These are phyloP conservation scores for Retiboletus flavoniger DNA, from an alignment of 1,284 basidiomycete genomes.

Conservation along the genomic window DNA sequence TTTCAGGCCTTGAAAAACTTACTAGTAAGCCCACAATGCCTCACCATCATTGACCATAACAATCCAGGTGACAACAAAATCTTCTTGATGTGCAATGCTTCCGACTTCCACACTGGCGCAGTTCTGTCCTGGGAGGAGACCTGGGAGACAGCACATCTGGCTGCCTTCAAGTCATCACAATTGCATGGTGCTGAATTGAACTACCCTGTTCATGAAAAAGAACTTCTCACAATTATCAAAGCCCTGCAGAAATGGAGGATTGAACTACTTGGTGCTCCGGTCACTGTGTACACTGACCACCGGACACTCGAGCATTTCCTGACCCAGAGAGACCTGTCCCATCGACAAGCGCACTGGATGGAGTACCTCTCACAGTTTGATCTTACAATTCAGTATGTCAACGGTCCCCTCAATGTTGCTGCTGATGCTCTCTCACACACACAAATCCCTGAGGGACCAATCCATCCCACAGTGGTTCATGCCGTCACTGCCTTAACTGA, in stretches of 20 bases:
- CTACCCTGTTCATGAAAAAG: not conserved
- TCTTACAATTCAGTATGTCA: not conserved
- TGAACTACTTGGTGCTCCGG: not conserved
- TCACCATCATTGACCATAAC: constrained; percentile 29
- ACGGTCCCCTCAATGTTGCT: not conserved
- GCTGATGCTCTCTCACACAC: not conserved
- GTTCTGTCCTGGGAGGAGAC: not conserved
- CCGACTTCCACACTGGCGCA: not conserved
- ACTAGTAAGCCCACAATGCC: constrained; percentile 23
- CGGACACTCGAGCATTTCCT: not conserved
- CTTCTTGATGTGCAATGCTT: not conserved
- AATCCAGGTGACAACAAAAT: not conserved
- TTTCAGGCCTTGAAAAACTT: constrained; percentile 42
- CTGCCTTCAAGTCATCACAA: not conserved
- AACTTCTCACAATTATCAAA: not conserved
- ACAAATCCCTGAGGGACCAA: no score
- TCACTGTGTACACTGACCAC: not conserved
- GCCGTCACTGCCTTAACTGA: no score
- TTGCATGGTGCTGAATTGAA: not conserved
- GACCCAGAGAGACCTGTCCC: not conserved
- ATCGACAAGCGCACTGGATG: not conserved
- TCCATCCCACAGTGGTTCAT: no score
- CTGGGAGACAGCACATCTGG: not conserved
- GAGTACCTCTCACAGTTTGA: not conserved
- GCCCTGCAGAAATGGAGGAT: not conserved